Evolutionary conservation across 179 eudicot genomes (phyloP).

Genomic region (Gypsophila paniculata): DNA sequence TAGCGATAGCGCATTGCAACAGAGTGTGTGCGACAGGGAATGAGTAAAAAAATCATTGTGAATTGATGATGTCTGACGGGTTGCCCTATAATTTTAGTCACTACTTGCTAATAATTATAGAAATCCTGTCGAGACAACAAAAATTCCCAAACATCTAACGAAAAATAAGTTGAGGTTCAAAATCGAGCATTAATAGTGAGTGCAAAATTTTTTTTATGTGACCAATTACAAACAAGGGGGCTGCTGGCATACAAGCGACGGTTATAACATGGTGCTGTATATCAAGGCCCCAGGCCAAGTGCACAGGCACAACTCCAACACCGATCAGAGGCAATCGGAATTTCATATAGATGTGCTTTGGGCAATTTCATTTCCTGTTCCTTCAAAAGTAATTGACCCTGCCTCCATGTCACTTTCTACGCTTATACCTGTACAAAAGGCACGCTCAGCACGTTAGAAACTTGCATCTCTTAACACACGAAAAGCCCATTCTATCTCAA

Average conservation of each 20-base stretch:
- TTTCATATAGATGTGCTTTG: neutral
- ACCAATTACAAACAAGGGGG: neutral
- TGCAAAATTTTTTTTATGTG: neutral
- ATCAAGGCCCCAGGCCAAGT: neutral
- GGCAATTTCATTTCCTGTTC: neutral
- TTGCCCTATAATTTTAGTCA: too few relatives aligned
- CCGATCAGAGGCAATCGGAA: neutral
- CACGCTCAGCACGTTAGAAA: neutral
- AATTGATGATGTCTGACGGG: too few relatives aligned
- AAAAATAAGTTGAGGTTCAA: neutral
- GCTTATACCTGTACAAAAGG: conserved; percentile 34
- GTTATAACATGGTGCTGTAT: neutral
- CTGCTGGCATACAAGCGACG: neutral
- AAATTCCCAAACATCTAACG: too few relatives aligned
- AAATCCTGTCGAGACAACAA: too few relatives aligned
- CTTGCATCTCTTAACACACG: neutral
- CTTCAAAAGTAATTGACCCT: neutral
- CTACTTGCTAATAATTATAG: too few relatives aligned
- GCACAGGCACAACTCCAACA: neutral
- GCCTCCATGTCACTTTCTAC: conserved; percentile 24
- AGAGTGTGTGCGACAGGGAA: too few relatives aligned
- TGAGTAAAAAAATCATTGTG: too few relatives aligned
- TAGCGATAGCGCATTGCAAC: too few relatives aligned
- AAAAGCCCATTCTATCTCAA: neutral
- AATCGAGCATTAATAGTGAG: neutral